Evolutionary conservation across 257 asterid species (phyloP).

Genomic region (Salvia hispanica): DNA sequence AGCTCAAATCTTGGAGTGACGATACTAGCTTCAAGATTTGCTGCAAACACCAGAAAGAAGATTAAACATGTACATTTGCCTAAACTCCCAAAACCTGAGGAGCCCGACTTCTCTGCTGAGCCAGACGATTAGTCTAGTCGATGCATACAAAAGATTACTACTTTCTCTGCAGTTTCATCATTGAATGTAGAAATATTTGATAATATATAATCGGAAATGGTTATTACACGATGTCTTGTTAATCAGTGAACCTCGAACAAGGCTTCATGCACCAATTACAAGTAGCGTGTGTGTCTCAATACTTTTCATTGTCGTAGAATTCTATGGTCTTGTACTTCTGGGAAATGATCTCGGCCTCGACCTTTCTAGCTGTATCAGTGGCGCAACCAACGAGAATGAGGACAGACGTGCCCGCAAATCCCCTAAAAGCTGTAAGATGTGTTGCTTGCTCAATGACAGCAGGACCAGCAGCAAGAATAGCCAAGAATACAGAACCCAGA

Average conservation of each 20-base stretch:
- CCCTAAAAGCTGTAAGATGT: conserved; percentile 91
- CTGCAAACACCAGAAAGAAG: conserved; percentile 83
- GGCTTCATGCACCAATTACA: conserved; percentile 13
- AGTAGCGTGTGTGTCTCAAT: conserved; percentile 27
- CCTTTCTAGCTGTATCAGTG: conserved; percentile 94
- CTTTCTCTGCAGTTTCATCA: no score
- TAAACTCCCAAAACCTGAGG: conserved; percentile 79
- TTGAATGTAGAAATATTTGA: neutral
- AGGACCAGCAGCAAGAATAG: conserved; percentile 89
- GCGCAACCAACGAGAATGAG: conserved; percentile 98
- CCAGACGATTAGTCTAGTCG: conserved; percentile 56
- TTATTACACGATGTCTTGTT: neutral
- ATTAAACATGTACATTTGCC: conserved; percentile 67
- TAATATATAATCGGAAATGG: neutral
- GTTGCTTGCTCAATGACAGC: conserved; percentile 92
- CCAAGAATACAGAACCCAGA: conserved; percentile 85
- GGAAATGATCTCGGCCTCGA: conserved; percentile 89
- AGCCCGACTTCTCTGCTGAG: conserved; percentile 80
- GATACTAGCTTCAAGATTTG: conserved; percentile 83
- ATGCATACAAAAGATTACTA: neutral
- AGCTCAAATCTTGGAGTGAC: conserved; percentile 68
- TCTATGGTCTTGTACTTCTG: conserved; percentile 91
- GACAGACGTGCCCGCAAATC: conserved; percentile 92
- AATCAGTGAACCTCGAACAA: neutral
- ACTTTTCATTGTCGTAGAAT: conserved; percentile 72